Conservation (phyloP, 2,329 filamentous ascomycete genomes). For the Aspergillus sp. region DNA sequence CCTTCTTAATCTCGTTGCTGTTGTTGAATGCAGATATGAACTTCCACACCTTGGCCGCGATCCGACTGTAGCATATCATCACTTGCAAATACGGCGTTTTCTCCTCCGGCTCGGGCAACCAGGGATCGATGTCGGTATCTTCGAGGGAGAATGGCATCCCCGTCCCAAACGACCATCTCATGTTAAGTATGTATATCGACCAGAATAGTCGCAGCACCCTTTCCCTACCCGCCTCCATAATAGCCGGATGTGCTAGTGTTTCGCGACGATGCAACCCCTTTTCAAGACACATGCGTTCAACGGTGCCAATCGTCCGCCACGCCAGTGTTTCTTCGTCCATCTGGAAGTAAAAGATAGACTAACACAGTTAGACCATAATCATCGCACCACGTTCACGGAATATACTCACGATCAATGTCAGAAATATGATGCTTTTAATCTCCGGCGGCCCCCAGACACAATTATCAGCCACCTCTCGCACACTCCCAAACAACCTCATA, state of each 20-base stretch:
- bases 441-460: constrained; percentile 54
- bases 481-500: constrained; percentile 68
- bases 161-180: constrained; percentile 81
- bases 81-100: constrained; percentile 67
- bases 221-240: constrained; percentile 62
- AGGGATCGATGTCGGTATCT: constrained; percentile 77
- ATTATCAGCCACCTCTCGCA: constrained; percentile 65
- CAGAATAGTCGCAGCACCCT: constrained; percentile 74
- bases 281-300: constrained; percentile 71
- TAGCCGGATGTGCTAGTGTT: constrained; percentile 61
- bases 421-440: constrained; percentile 54
- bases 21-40: constrained; percentile 69
- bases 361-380: constrained; percentile 3
- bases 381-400: not conserved
- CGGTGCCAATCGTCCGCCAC: constrained; percentile 86
- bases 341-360: constrained; percentile 76
- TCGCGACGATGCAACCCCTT: constrained; percentile 77
- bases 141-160: constrained; percentile 80
- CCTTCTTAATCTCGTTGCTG: constrained; percentile 60
- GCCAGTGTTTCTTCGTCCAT: constrained; percentile 78
- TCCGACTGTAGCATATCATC: constrained; percentile 79
- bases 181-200: constrained; percentile 81
- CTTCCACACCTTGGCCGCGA: constrained; percentile 81
- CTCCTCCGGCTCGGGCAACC: constrained; percentile 66
- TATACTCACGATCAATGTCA: constrained; percentile 43